Evolutionary conservation across 345 rosid genomes (phyloP), one percentile per base, ranked within the genome.

Genomic region (Cardamine resedifolia): DNA sequence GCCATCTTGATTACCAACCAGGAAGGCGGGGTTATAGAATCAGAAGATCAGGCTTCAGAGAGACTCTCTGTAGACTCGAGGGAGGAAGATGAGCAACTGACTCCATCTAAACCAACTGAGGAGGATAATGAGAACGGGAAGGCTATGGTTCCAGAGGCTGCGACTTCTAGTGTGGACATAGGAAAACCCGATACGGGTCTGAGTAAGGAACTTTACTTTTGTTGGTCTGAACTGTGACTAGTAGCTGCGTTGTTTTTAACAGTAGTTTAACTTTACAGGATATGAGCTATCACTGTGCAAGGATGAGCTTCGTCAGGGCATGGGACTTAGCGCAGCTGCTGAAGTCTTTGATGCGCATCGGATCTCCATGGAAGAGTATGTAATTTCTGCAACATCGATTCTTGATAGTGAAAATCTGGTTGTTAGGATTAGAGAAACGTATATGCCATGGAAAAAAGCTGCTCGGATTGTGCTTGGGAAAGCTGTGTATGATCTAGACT

Each of bases 271-370:
- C 33, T 65, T 72, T 83, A 68, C 84, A 92, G 98, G 84, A 56
- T 79, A 88, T 83, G 93, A 86, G 84, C 79, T 92, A 78, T 92
- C 98, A 64, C 85, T 92, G 20, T 92, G 98, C 81, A 85, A 87
- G 66, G 82, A 84, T 77, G 93, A 88, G 79, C 88, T 92, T 60
- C 78, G 31, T 58, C 71, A 78, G 23, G 91, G 96, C 47, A 92
- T 92, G 91, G 96, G 98, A 62, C 82, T 64, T 23, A 76, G 70
- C 27, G 91, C 98, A 49, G 96, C 98, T 18, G 87, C 96, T 68
- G 80, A 75, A 82, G 86, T 82, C 72, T 92, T 92, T 76, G 82
- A 87, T 52, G 78, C 83, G 14, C 91, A 88, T 73, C 80, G 73
- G 45, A 83, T 92, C 47, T 81, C 86, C 64, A 77, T 43, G 27